Evolutionary conservation across 495 filamentous ascomycete species (phyloP), one percentile per base, ranked within the genome.

Genomic region (Hypoxylon fragiforme): DNA sequence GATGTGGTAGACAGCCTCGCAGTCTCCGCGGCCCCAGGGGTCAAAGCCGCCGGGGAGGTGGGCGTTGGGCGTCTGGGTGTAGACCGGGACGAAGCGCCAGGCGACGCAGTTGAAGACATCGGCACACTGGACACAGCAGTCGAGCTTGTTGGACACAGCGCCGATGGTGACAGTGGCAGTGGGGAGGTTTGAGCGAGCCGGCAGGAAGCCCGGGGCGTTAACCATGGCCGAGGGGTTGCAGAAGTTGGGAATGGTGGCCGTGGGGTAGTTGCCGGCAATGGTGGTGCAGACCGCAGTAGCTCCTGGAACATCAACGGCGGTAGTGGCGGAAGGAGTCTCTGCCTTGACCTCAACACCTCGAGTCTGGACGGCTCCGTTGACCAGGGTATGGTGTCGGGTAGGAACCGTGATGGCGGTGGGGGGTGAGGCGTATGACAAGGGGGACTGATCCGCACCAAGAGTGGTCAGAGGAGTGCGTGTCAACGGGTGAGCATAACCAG

Each of bases 91-190:
- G 36, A 67, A 67, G 34, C 32, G 50, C 64, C 64, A 67, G 42
- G 64, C 62, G 31, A 62, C 48, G 42, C 64, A 67, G 48, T 67
- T 67, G 49, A 62, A 67, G 48, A 64, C 60, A 19, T 20, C 22
- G 6, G 61, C 64, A 44, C 64, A 67, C 41, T 59, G 54, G n/a
- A 45, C 57, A 48, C 64, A 67, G 49, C 64, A 67, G 47, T 60
- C 59, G 9, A 67, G 54, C 37, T 67, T 67, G 45, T 67, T 60
- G 8, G 50, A 37, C 7, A 67, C 64, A 44, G 38, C 62, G 34
- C 50, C 41, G 2, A 65, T 22, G 37, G 61, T 62, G 4, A 60
- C 62, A 15, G 59, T 54, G 1, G 64, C 64, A 1, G 57, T 54
- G 12, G 64, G 48, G 12, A 49, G 35, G 15, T 37, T 31, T 18